Base-by-base conservation (phyloP, 2,329 filamentous ascomycete genomes). In the Fusarium devonianum region DNA sequence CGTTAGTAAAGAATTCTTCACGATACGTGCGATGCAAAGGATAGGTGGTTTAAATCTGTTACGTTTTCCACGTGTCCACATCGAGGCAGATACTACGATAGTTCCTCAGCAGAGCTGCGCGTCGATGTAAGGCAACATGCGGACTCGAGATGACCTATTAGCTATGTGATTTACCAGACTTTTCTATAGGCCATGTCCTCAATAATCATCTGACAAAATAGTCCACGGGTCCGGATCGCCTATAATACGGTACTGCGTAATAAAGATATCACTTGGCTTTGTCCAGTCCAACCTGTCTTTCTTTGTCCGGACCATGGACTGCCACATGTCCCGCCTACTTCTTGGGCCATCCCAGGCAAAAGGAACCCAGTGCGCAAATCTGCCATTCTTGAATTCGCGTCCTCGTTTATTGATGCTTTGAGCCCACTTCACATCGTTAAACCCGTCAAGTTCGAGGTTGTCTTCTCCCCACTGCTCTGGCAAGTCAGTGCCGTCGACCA, bases 371-470 rank as follows among this genome's bases (percentile, higher is more conserved):
- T 42, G 38, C 14, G 38, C 38, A 33, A 42, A 42, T 14, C 25
- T 42, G 12, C 38, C 38, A 17, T 42, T 42, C 26, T 33, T 28
- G 13, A 42, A 42, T 33, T 42, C 38, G 4, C 13, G 17, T 33
- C 38, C 38, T 33, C 38, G 5, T 16, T 12, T n/a, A 18, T 42
- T 33, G 5, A 42, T n/a, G 13, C 33, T 22, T 25, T 42, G 12
- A 12, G 38, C 38, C 38, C 38, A 42, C 38, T 42, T 22, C 12
- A 33, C 38, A 33, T 42, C 38, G n/a, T 42, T 42, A 16, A 16
- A 10, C 19, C 38, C 38, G 17, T 42, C 38, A 25, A 33, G 38
- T 25, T 42, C 26, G n/a, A 42, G 38, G 12, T 42, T 42, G n/a
- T 41, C 38, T 16, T 42, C 28, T 32, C 38, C 38, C 38, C 38